These are phyloP conservation scores for Colletotrichum godetiae DNA, from an alignment of 2,329 filamentous ascomycete genomes.

Conservation along the genomic window DNA sequence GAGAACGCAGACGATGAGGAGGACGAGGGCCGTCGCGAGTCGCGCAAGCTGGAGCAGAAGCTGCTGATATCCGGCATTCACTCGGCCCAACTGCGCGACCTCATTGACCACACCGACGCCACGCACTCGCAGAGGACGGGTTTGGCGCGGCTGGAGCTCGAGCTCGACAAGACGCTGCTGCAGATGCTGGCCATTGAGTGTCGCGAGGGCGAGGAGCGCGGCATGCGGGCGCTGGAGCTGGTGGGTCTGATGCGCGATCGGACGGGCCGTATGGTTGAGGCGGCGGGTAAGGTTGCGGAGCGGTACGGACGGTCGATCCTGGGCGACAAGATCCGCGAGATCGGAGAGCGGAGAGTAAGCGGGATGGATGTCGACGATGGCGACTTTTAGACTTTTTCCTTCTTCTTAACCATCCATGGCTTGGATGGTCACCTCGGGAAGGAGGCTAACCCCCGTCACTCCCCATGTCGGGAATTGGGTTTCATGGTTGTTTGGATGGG, in stretches of 20 bases:
- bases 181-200: slow-evolving; percentile 93
- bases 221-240: slow-evolving; percentile 94
- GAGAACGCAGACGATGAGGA: slow-evolving; percentile 47
- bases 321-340: slow-evolving; percentile 89
- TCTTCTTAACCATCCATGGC: not conserved
- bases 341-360: slow-evolving; percentile 77
- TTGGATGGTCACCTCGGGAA: not conserved
- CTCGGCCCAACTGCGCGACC: slow-evolving; percentile 79
- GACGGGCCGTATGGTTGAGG: slow-evolving; percentile 89
- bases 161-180: slow-evolving; percentile 89
- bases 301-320: slow-evolving; percentile 84
- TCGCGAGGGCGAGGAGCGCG: slow-evolving; percentile 89
- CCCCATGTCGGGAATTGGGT: slow-evolving; percentile 9
- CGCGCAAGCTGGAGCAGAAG: slow-evolving; percentile 78
- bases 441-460: not conserved
- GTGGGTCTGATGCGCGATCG: slow-evolving; percentile 87
- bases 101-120: slow-evolving; percentile 75
- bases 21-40: slow-evolving; percentile 53
- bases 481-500: slow-evolving; percentile 29
- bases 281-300: slow-evolving; percentile 88
- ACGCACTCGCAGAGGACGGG: slow-evolving; percentile 73
- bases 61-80: slow-evolving; percentile 82
- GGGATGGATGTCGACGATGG: slow-evolving; percentile 66
- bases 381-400: slow-evolving; percentile 20
- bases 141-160: slow-evolving; percentile 79